Evolutionary conservation across 2,329 filamentous ascomycete species (phyloP).

Genomic region (Aciculosporium take): DNA sequence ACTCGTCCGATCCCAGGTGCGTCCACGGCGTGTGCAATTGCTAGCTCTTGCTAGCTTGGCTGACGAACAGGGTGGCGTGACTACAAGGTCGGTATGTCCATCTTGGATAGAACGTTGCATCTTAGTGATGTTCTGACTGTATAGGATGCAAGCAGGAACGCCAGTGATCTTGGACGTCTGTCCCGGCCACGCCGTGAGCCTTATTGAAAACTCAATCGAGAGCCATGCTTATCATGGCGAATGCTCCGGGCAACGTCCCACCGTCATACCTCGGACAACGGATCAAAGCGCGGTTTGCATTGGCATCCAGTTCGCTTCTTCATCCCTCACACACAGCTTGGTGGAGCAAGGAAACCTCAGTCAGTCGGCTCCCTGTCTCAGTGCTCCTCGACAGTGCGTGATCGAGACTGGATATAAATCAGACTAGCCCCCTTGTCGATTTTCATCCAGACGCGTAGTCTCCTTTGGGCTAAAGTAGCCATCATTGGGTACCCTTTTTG

Average conservation of each 20-base stretch:
- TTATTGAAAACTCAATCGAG: not conserved
- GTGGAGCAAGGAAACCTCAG: conserved; percentile 1
- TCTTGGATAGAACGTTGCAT: not conserved
- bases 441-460: not conserved
- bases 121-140: not conserved
- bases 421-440: conserved; percentile 3
- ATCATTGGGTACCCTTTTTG: conserved; percentile 2
- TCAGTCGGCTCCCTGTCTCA: conserved; percentile 2
- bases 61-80: not conserved
- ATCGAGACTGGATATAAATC: conserved; percentile 4
- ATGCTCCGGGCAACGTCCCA: not conserved
- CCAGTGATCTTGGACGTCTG: not conserved
- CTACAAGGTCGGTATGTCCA: not conserved
- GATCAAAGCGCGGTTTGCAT: not conserved
- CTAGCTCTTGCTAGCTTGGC: not conserved
- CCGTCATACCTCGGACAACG: not conserved
- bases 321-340: conserved; percentile 2
- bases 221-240: not conserved
- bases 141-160: not conserved
- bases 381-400: conserved; percentile 1
- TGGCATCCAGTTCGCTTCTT: conserved; percentile 1
- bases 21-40: not conserved
- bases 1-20: not conserved
- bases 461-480: conserved; percentile 1
- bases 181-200: not conserved